Base-by-base conservation (phyloP, 139 green algal species). In the Astrephomene gubernaculifera region DNA sequence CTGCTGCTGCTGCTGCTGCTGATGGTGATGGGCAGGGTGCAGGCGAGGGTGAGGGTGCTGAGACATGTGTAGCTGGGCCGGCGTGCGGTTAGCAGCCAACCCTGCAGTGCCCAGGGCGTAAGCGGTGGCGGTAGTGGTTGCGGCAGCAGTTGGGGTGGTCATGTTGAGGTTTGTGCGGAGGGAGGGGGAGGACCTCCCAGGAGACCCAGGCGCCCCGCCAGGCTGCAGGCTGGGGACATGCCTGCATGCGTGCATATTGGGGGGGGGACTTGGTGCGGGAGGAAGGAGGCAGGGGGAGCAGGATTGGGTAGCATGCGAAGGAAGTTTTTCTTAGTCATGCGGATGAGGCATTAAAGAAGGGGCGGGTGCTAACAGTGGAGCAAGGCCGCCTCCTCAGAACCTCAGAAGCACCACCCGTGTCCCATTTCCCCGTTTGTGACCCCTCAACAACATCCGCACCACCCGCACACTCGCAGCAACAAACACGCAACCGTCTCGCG, bases 161-260 rank as follows among this genome's bases (percentile, higher is more conserved):
- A n/a, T n/a, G n/a, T n/a, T n/a, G n/a, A n/a, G n/a, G n/a, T n/a
- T n/a, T n/a, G n/a, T n/a, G n/a, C n/a, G n/a, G n/a, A n/a, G n/a
- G n/a, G n/a, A n/a, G n/a, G n/a, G n/a, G n/a, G n/a, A n/a, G n/a
- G n/a, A n/a, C n/a, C n/a, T n/a, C n/a, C 19, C 21, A 24, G 24
- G 19, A 67, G 57, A 21, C 22, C 31, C 57, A 7, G 63, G n/a
- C 31, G 63, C 14, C 31, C 10, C 17, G 14, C 1, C 35, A 2
- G 73, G 73, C 60, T 82, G 74, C 38, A 82, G 74, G 35, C 10
- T 57, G 25, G 74, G 74, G 27, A 82, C 74, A n/a, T 82, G 74
- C 14, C 74, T 82, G 36, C 25, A 27, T 25, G 64, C 14, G 25
- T 2, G 14, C 2, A n/a, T 6, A 44, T 12, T 10, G 2, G 12